phyloP scores from a whole-genome alignment of 1,284 basidiomycete genomes.

The Trametes versicolor region DNA sequence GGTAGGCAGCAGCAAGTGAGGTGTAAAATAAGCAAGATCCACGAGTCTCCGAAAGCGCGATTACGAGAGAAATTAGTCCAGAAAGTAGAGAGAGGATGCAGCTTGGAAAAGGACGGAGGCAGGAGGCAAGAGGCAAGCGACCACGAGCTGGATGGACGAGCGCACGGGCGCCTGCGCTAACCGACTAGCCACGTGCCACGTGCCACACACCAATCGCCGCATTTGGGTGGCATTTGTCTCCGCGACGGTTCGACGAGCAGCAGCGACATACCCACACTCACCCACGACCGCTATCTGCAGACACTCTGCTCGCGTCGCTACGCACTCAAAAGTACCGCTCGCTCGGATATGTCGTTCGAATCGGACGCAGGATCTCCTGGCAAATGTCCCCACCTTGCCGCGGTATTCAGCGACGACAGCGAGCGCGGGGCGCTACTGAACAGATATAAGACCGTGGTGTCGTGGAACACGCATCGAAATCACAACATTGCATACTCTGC shows the following conservation, averaged over 20 bases:
- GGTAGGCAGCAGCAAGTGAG: constrained; percentile 5
- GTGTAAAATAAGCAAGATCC: background rate
- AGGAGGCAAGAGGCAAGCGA: constrained; percentile 1
- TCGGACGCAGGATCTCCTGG: constrained; percentile 15
- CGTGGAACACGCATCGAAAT: constrained; percentile 49
- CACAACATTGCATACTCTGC: constrained; percentile 47
- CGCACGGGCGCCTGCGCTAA: constrained; percentile 4
- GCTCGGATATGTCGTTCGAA: constrained; percentile 25
- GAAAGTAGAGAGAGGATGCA: background rate
- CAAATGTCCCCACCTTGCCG: constrained; percentile 40
- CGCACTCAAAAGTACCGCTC: constrained; percentile 6
- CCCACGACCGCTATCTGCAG: background rate
- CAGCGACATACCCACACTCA: constrained; percentile 11
- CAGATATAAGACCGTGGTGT: constrained; percentile 51
- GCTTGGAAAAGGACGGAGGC: background rate
- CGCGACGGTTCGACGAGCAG: constrained; percentile 27
- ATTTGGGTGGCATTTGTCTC: constrained; percentile 27
- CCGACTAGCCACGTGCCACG: constrained; percentile 13
- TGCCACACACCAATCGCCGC: constrained; percentile 23
- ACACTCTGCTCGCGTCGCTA: background rate
- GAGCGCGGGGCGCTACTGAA: constrained; percentile 40
- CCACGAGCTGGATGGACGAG: constrained; percentile 1
- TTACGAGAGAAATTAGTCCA: background rate
- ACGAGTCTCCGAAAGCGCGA: background rate
- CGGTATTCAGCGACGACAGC: constrained; percentile 42